Evolutionary conservation across 805 yeast genomes (phyloP).

Genomic region (Kregervanrija delftensis): DNA sequence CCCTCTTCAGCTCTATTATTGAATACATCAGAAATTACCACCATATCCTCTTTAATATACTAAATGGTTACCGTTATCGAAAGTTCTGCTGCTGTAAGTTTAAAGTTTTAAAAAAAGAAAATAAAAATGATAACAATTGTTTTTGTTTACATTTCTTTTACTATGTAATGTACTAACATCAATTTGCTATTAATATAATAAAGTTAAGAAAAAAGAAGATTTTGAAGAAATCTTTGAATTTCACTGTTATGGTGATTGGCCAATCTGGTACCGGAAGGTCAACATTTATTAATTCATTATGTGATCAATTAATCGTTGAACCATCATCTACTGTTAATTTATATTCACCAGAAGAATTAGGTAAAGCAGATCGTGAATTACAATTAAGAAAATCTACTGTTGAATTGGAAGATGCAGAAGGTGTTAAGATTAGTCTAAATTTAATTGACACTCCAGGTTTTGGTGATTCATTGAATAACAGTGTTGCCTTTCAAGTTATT

Average conservation of each 20-base stretch:
- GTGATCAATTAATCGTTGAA: slow-evolving; percentile 83
- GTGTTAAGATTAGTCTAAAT: slow-evolving; percentile 70
- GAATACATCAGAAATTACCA: too few relatives aligned
- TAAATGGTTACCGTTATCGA: slow-evolving; percentile 41
- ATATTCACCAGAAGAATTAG: slow-evolving; percentile 40
- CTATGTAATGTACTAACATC: neutral
- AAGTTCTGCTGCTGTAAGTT: slow-evolving; percentile 42
- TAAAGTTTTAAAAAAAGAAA: slow-evolving; percentile 11
- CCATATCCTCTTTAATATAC: neutral
- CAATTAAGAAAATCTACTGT: slow-evolving; percentile 71
- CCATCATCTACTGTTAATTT: slow-evolving; percentile 44
- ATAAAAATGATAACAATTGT: neutral
- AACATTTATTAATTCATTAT: slow-evolving; percentile 85
- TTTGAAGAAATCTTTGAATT: slow-evolving; percentile 76
- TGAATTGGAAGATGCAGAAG: slow-evolving; percentile 82
- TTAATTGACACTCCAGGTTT: slow-evolving; percentile 82
- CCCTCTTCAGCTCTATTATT: too few relatives aligned
- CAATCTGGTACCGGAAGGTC: slow-evolving; percentile 85
- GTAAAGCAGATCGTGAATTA: slow-evolving; percentile 41
- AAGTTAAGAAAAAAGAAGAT: slow-evolving; percentile 66
- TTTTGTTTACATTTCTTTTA: neutral
- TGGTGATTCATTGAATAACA: slow-evolving; percentile 68
- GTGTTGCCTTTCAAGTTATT: slow-evolving; percentile 56
- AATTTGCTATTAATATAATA: neutral
- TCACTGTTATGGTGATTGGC: slow-evolving; percentile 83